Evolutionary conservation across 148 eudicot genomes (phyloP).

Genomic region (Diospyros kaki): DNA sequence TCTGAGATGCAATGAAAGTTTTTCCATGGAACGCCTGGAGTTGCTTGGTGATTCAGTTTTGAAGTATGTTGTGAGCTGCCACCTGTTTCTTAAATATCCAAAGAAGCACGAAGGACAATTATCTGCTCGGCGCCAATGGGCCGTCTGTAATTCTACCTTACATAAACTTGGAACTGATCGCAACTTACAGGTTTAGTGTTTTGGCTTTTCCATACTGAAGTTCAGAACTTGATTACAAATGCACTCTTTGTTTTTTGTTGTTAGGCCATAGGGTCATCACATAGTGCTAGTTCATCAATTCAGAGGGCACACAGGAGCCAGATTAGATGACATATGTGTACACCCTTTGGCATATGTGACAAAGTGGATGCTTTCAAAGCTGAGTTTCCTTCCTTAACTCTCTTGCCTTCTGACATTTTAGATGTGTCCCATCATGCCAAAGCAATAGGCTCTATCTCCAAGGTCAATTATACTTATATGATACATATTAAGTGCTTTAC

Average conservation of each 20-base stretch:
- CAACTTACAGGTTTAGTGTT: slow-evolving; percentile 47
- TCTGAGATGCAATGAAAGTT: slow-evolving; percentile 73
- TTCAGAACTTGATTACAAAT: neutral
- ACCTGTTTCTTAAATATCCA: slow-evolving; percentile 66
- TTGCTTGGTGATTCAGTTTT: slow-evolving; percentile 95
- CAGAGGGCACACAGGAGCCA: neutral
- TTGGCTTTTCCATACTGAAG: no score
- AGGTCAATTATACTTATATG: neutral
- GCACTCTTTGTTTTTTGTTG: neutral
- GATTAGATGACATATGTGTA: neutral
- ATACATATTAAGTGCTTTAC: neutral
- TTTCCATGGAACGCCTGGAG: slow-evolving; percentile 89
- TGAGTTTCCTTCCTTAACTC: no score
- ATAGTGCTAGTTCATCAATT: neutral
- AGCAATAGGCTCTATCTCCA: neutral
- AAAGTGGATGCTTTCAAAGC: neutral
- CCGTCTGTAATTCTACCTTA: slow-evolving; percentile 70
- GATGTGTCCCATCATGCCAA: no score
- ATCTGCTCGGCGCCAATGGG: slow-evolving; percentile 50
- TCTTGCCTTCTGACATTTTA: no score
- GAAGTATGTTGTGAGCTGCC: slow-evolving; percentile 75
- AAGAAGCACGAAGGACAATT: slow-evolving; percentile 75
- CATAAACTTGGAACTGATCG: slow-evolving; percentile 59
- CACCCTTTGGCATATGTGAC: neutral
- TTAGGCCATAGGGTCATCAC: neutral